Evolutionary conservation across 441 rosid genomes (phyloP).

Genomic region (Gossypium aridum): DNA sequence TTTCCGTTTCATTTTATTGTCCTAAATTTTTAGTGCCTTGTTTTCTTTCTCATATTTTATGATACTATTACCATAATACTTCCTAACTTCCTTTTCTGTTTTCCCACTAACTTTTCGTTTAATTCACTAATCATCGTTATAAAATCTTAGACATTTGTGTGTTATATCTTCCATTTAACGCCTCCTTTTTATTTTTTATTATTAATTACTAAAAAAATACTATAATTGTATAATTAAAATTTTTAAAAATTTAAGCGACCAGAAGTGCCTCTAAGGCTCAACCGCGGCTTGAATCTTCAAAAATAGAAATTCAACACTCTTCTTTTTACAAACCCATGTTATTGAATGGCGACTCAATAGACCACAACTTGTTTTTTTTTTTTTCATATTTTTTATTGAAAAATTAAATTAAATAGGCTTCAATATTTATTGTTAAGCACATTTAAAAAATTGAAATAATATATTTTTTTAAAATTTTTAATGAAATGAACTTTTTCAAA

Average conservation of each 20-base stretch:
- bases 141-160: too few species aligned
- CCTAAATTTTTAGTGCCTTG: conserved; percentile 15
- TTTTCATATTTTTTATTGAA: too few species aligned
- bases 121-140: too few species aligned
- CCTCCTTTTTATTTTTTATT: too few species aligned
- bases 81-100: background rate
- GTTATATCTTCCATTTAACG: background rate
- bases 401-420: too few species aligned
- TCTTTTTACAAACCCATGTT: background rate
- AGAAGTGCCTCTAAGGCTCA: background rate
- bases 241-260: background rate
- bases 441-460: too few species aligned
- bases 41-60: background rate
- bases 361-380: too few species aligned
- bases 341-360: too few species aligned
- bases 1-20: conserved; percentile 7
- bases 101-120: background rate
- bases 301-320: background rate
- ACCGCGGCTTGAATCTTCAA: background rate
- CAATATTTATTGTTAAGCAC: too few species aligned
- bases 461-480: too few species aligned
- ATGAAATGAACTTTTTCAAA: too few species aligned
- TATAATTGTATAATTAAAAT: too few species aligned
- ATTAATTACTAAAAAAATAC: background rate
- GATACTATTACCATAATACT: background rate